Conservation (phyloP, 2,329 filamentous ascomycete species). For the Trichoderma oligosporum region DNA sequence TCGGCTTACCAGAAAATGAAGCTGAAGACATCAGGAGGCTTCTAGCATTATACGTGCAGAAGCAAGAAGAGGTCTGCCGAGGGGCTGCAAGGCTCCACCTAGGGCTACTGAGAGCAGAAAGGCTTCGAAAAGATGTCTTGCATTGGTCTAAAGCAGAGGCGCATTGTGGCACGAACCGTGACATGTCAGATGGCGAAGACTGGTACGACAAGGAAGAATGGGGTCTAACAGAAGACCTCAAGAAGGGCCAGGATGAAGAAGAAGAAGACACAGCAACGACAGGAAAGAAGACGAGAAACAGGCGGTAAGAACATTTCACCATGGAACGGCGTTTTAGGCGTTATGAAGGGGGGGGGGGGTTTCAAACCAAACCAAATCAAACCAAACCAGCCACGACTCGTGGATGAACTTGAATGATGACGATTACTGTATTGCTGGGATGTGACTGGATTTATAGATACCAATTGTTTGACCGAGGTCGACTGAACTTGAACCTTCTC, state of each 20-base stretch:
- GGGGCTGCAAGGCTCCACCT: conserved; percentile 64
- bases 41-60: conserved; percentile 74
- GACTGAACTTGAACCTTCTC: not conserved
- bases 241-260: conserved; percentile 79
- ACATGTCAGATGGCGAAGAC: conserved; percentile 85
- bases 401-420: conserved; percentile 26
- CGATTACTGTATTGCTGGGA: conserved; percentile 21
- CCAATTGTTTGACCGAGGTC: not conserved
- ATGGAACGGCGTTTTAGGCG: conserved; percentile 17
- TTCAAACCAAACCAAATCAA: not conserved
- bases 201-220: conserved; percentile 84
- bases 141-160: conserved; percentile 76
- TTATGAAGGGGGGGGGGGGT: not conserved
- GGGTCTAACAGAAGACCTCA: conserved; percentile 67
- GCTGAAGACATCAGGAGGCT: conserved; percentile 74
- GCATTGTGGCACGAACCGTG: conserved; percentile 61
- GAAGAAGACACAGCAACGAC: conserved; percentile 65
- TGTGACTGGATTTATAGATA: conserved; percentile 11
- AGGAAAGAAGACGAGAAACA: conserved; percentile 59
- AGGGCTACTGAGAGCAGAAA: conserved; percentile 68
- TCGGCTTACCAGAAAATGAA: conserved; percentile 68
- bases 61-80: conserved; percentile 78
- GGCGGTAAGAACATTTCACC: conserved; percentile 36
- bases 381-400: not conserved
- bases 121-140: conserved; percentile 66